These are phyloP conservation scores for Thielaviopsis punctulata DNA, from an alignment of 2,329 filamentous ascomycete species.

Conservation along the genomic window DNA sequence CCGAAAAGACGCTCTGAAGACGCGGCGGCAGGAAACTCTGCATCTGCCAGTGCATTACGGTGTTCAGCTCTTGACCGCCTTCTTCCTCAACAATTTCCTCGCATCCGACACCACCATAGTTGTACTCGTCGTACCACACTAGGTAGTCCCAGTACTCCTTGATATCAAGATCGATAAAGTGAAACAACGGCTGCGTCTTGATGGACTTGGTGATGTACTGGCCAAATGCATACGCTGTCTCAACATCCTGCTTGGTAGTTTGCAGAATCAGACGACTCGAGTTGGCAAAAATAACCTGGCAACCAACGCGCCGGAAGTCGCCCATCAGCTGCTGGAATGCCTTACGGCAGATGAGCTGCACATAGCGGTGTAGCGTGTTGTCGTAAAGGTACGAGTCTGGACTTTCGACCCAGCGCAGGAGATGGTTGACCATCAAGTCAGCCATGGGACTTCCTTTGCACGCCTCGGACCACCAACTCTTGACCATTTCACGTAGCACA, in stretches of 20 bases:
- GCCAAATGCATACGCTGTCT: slow-evolving; percentile 90
- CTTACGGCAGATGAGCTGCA: slow-evolving; percentile 97
- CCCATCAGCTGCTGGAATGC: slow-evolving; percentile 94
- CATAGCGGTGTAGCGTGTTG: slow-evolving; percentile 83
- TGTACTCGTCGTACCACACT: slow-evolving; percentile 97
- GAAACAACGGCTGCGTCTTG: slow-evolving; percentile 84
- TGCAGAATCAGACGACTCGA: slow-evolving; percentile 79
- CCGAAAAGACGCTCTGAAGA: slow-evolving; percentile 70
- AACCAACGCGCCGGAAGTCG: slow-evolving; percentile 88
- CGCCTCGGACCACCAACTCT: slow-evolving; percentile 93
- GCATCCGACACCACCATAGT: slow-evolving; percentile 91
- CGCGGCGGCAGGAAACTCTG: slow-evolving; percentile 68
- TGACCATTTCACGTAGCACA: slow-evolving; percentile 94
- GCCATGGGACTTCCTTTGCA: slow-evolving; percentile 85
- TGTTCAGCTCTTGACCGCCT: slow-evolving; percentile 62
- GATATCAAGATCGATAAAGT: slow-evolving; percentile 92
- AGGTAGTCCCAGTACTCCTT: slow-evolving; percentile 99
- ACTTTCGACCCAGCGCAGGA: slow-evolving; percentile 93
- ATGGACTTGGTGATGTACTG: slow-evolving; percentile 98
- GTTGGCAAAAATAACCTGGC: slow-evolving; percentile 87
- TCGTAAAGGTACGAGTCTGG: slow-evolving; percentile 92
- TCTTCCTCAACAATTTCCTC: slow-evolving; percentile 56
- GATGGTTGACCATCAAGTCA: slow-evolving; percentile 90
- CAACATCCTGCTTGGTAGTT: slow-evolving; percentile 90
- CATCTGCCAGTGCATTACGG: slow-evolving; percentile 97